phyloP scores from a whole-genome alignment of 805 yeast genomes.

The Saccharomycopsis schoenii region DNA sequence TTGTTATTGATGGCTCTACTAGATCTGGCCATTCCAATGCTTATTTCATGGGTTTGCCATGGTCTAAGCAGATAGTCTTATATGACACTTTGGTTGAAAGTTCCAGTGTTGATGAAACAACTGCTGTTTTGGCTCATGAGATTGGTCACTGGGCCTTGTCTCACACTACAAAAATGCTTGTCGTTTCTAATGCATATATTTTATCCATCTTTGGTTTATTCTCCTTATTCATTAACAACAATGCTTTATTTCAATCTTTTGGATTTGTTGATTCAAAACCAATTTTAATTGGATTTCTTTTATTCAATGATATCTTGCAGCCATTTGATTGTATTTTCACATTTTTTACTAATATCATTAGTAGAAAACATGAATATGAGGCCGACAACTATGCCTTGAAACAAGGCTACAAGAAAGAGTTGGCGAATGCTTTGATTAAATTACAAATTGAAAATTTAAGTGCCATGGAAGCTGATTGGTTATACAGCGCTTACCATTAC shows the following conservation, averaged over 20 bases:
- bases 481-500: slow-evolving; percentile 79
- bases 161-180: slow-evolving; percentile 72
- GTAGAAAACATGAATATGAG: slow-evolving; percentile 85
- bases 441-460: slow-evolving; percentile 74
- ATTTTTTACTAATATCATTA: slow-evolving; percentile 56
- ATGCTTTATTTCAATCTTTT: slow-evolving; percentile 65
- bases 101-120: slow-evolving; percentile 66
- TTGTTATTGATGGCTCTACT: slow-evolving; percentile 93
- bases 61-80: slow-evolving; percentile 92
- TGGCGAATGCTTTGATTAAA: slow-evolving; percentile 63
- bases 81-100: slow-evolving; percentile 85
- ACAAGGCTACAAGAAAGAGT: slow-evolving; percentile 58
- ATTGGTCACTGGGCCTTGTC: slow-evolving; percentile 95
- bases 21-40: slow-evolving; percentile 97
- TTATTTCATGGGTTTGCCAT: slow-evolving; percentile 90
- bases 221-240: slow-evolving; percentile 70
- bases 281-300: slow-evolving; percentile 65
- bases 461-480: slow-evolving; percentile 82
- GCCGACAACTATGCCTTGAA: slow-evolving; percentile 82
- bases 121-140: slow-evolving; percentile 96
- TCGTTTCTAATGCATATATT: slow-evolving; percentile 53
- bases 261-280: slow-evolving; percentile 68
- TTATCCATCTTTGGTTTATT: slow-evolving; percentile 62
- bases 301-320: slow-evolving; percentile 67
- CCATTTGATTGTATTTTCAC: slow-evolving; percentile 67